Conservation (phyloP, 306 rosid genomes). For the Quercus bicolor region DNA sequence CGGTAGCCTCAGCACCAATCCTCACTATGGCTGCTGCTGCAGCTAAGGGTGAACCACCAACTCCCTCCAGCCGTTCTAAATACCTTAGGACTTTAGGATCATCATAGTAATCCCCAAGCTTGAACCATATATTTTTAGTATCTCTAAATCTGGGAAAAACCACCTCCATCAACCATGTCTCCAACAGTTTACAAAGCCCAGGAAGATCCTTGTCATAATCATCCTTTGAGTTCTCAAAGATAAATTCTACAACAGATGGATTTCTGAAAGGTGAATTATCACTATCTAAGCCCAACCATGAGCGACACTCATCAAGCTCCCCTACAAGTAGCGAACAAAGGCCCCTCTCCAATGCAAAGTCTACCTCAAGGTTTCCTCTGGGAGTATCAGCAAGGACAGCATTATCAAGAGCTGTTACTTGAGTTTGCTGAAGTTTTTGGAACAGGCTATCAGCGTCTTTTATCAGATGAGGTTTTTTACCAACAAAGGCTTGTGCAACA, state of each 20-base stretch:
- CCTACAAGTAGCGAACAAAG: slow-evolving; percentile 95
- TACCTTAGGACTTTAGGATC: slow-evolving; percentile 82
- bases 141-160: slow-evolving; percentile 93
- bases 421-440: slow-evolving; percentile 92
- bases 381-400: slow-evolving; percentile 45
- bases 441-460: slow-evolving; percentile 88
- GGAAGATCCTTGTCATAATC: slow-evolving; percentile 86
- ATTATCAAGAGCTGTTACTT: slow-evolving; percentile 45
- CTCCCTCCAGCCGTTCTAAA: slow-evolving; percentile 77
- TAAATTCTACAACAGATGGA: slow-evolving; percentile 70
- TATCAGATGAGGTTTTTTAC: slow-evolving; percentile 84
- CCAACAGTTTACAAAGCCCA: slow-evolving; percentile 88
- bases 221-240: slow-evolving; percentile 69
- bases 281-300: slow-evolving; percentile 86
- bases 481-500: slow-evolving; percentile 85
- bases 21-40: slow-evolving; percentile 95
- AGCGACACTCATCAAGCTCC: slow-evolving; percentile 75
- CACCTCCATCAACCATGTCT: slow-evolving; percentile 91
- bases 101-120: slow-evolving; percentile 92
- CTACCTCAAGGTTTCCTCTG: slow-evolving; percentile 63
- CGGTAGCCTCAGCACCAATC: slow-evolving; percentile 94
- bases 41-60: slow-evolving; percentile 85
- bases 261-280: slow-evolving; percentile 73
- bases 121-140: slow-evolving; percentile 59
- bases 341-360: slow-evolving; percentile 93